Conservation (phyloP, 1,284 basidiomycete species). For the Spongiforma sp. region DNA sequence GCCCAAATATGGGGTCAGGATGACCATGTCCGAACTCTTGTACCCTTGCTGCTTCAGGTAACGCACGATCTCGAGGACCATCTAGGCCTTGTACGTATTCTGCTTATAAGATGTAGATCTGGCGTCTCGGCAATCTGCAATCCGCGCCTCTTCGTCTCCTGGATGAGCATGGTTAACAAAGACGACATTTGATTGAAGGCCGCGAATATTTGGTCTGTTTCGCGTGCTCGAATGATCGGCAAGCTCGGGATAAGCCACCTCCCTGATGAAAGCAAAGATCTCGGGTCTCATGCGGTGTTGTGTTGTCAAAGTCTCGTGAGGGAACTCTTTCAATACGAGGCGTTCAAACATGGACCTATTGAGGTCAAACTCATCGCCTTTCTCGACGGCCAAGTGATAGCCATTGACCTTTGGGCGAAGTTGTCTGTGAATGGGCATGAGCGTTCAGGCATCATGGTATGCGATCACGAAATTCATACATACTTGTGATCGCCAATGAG, state of each 20-base stretch:
- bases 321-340: slow-evolving; percentile 63
- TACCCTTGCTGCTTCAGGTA: slow-evolving; percentile 74
- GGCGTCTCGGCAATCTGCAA: slow-evolving; percentile 51
- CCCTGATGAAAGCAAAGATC: slow-evolving; percentile 61
- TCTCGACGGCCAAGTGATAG: slow-evolving; percentile 66
- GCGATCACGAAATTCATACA: slow-evolving; percentile 24
- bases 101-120: slow-evolving; percentile 60
- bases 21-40: slow-evolving; percentile 57
- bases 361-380: slow-evolving; percentile 65
- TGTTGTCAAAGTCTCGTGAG: slow-evolving; percentile 57
- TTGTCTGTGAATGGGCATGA: slow-evolving; percentile 48
- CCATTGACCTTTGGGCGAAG: slow-evolving; percentile 71
- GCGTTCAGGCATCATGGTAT: not conserved
- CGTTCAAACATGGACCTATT: slow-evolving; percentile 71
- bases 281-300: slow-evolving; percentile 77
- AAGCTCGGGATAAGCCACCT: slow-evolving; percentile 68
- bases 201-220: slow-evolving; percentile 54
- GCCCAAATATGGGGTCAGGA: slow-evolving; percentile 71
- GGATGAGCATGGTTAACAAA: slow-evolving; percentile 63
- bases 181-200: slow-evolving; percentile 60
- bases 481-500: slow-evolving; percentile 76
- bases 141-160: slow-evolving; percentile 51
- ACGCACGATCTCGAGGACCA: slow-evolving; percentile 67
- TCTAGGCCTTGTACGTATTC: slow-evolving; percentile 60
- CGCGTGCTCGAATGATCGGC: slow-evolving; percentile 54